Percentiles rank a stretch among this genome's conserved stretches.
These are phyloP conservation scores for Bruguiera gymnorhiza DNA, from an alignment of 345 rosid species.

Conservation along the genomic window DNA sequence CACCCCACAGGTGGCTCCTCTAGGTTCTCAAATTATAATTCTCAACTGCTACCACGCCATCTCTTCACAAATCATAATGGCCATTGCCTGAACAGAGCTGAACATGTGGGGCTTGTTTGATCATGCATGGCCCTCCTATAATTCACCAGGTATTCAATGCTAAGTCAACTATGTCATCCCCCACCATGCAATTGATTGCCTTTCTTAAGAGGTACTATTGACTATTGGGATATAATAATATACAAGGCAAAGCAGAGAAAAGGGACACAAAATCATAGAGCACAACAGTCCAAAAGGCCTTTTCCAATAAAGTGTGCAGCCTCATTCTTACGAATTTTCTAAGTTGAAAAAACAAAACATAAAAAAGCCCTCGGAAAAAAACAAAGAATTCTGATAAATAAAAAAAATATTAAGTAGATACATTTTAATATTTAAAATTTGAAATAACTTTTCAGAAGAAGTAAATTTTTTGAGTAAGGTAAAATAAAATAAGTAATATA, in stretches of 20 bases:
- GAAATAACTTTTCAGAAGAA: too few species aligned
- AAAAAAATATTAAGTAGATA: too few species aligned
- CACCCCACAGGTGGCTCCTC: not conserved
- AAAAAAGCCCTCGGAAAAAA: not conserved
- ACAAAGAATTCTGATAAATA: not conserved
- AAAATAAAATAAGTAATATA: too few species aligned
- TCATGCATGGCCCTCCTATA: constrained; percentile 4
- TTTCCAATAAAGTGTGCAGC: constrained; percentile 9
- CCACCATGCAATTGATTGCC: constrained; percentile 5
- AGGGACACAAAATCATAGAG: not conserved
- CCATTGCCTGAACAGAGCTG: constrained; percentile 17
- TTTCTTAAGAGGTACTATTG: not conserved
- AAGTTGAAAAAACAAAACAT: not conserved
- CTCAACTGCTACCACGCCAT: not conserved
- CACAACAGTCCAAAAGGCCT: constrained; percentile 1
- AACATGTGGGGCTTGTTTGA: constrained; percentile 30
- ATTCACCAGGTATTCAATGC: constrained; percentile 6
- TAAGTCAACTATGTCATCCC: constrained; percentile 5
- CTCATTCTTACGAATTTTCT: constrained; percentile 29
- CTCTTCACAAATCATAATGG: constrained; percentile 13
- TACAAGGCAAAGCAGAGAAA: not conserved
- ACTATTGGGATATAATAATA: not conserved
- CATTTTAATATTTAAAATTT: too few species aligned
- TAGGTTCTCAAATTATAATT: not conserved
- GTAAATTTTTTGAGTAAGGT: too few species aligned